Evolutionary conservation across 164 flowering plant genomes (phyloP).

Genomic region (Aristolochia fimbriata): DNA sequence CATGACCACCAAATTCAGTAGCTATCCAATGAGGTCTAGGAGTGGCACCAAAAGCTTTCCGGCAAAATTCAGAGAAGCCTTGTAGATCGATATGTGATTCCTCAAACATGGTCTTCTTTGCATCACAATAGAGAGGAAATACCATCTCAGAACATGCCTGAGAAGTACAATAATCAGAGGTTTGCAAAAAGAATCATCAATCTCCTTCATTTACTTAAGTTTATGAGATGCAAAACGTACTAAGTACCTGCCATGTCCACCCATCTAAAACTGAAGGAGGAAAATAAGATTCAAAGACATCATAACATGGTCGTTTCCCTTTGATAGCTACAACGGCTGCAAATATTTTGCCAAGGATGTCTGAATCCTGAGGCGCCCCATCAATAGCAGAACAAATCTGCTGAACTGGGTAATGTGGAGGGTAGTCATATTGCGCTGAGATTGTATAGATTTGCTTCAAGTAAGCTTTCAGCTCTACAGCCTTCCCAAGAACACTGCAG

Average conservation of each 20-base stretch:
- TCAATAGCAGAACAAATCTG: conserved; percentile 26
- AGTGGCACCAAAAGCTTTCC: conserved; percentile 21
- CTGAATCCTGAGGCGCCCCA: conserved; percentile 14
- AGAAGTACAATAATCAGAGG: not conserved
- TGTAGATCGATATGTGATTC: conserved; percentile 24
- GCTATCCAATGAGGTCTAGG: conserved; percentile 65
- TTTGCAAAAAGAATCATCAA: no score
- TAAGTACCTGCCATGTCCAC: conserved; percentile 14
- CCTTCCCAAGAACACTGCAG: conserved; percentile 15
- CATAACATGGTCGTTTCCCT: conserved; percentile 12
- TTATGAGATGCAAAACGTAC: not conserved
- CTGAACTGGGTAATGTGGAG: conserved; percentile 17
- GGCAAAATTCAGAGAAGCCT: conserved; percentile 20
- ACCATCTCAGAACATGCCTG: conserved; percentile 59
- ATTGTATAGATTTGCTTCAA: conserved; percentile 10
- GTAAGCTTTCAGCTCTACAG: conserved; percentile 19
- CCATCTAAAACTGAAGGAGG: not conserved
- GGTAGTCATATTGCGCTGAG: conserved; percentile 30
- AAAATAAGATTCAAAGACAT: not conserved
- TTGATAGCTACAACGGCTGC: conserved; percentile 19
- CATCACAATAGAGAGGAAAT: conserved; percentile 34
- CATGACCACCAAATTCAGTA: conserved; percentile 58
- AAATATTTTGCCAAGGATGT: conserved; percentile 18
- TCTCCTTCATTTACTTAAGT: no score
- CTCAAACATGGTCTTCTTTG: conserved; percentile 41